Conservation (phyloP, 441 rosid species). For the Bocquillonia castaneifolia region DNA sequence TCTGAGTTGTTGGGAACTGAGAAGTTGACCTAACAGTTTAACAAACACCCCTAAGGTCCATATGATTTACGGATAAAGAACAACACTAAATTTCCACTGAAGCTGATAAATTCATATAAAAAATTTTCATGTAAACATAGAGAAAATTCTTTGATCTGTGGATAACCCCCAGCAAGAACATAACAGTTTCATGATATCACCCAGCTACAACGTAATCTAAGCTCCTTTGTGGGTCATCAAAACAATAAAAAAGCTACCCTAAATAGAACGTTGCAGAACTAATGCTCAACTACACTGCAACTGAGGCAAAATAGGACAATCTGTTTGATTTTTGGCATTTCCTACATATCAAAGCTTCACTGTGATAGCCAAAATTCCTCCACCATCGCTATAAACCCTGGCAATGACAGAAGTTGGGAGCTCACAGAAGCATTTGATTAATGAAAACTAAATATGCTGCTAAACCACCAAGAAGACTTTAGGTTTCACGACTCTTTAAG, state of each 20-base stretch:
- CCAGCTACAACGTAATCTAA: neutral
- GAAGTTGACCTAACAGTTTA: no score
- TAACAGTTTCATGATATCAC: no score
- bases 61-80: no score
- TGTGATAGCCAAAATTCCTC: neutral
- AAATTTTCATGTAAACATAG: no score
- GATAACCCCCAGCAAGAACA: no score
- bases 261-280: neutral
- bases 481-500: neutral
- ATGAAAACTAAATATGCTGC: neutral
- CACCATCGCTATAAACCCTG: neutral
- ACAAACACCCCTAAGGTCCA: no score
- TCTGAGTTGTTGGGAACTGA: no score
- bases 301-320: neutral
- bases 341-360: neutral
- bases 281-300: neutral
- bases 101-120: no score
- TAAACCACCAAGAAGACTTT: neutral
- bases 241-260: neutral
- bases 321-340: neutral
- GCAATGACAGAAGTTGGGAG: neutral
- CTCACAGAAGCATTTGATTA: neutral
- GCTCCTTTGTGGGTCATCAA: neutral
- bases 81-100: no score
- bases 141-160: no score